A percentile compares a stretch with the other conserved stretches of the same genome.
Evolutionary conservation across 257 asterid genomes (phyloP).

Genomic region (Pogostemon cablin): DNA sequence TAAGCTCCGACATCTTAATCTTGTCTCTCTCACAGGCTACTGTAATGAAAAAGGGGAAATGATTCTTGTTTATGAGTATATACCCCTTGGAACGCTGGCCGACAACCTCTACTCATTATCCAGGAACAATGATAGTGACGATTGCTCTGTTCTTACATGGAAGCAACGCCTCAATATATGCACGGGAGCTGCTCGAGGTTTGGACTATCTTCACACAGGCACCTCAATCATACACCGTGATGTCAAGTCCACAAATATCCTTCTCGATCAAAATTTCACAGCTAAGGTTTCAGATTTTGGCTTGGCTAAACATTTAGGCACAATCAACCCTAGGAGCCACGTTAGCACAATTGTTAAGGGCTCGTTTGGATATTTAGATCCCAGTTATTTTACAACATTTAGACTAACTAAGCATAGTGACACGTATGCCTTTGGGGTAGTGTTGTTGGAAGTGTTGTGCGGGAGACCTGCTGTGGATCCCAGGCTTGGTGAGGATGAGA

Average conservation of each 20-base stretch:
- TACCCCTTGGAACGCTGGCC: not conserved
- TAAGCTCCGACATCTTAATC: constrained; percentile 21
- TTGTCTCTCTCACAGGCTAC: not conserved
- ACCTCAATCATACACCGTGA: no score
- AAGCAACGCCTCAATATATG: no score
- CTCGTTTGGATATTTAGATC: constrained; percentile 4
- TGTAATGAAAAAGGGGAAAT: no score
- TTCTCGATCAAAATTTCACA: no score
- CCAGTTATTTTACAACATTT: not conserved
- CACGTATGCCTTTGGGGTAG: no score
- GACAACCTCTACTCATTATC: not conserved
- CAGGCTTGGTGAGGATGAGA: no score
- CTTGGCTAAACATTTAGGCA: not conserved
- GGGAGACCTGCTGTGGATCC: no score
- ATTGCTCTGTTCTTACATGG: not conserved
- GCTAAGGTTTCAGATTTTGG: constrained; percentile 2
- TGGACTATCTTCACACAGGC: no score
- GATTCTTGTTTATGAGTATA: not conserved
- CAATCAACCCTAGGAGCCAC: not conserved
- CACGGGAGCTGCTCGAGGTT: no score
- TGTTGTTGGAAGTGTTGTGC: no score
- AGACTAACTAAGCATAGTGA: not conserved
- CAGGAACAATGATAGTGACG: not conserved
- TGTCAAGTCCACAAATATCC: no score
- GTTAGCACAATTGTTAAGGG: not conserved